These are phyloP conservation scores for Setaria viridis DNA, from an alignment of 202 grass and related monocot genomes.

Conservation along the genomic window DNA sequence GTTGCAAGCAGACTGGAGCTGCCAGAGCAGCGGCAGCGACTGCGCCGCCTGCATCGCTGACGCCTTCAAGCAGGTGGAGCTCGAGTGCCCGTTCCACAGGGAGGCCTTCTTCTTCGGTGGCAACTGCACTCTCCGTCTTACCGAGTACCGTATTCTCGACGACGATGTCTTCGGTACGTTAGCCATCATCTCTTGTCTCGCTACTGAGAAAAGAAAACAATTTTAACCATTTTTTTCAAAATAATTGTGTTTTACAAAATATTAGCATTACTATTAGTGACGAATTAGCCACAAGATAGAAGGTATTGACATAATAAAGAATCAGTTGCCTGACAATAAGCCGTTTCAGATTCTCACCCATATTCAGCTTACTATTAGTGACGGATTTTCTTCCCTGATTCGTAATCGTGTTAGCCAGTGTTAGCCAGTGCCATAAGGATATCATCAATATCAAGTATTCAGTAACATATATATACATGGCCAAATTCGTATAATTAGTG, in stretches of 20 bases:
- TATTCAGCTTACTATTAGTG: not conserved
- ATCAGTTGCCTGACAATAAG: not conserved
- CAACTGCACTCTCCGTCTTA: not conserved
- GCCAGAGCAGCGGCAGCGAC: not conserved
- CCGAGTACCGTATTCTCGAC: not conserved
- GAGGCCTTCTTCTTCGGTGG: not conserved
- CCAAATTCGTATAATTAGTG: not conserved
- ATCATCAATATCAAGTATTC: not conserved
- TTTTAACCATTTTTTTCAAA: too few relatives aligned
- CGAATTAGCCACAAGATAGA: not conserved
- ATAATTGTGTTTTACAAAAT: not conserved
- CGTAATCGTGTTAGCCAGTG: not conserved
- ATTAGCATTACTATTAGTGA: not conserved
- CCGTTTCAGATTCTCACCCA: not conserved
- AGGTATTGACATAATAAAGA: not conserved
- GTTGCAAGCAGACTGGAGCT: not conserved
- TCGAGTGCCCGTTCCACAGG: not conserved
- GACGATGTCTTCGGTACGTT: not conserved
- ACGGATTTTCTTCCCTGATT: not conserved
- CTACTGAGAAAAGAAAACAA: not conserved
- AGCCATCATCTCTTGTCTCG: not conserved
- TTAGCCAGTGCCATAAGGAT: too few relatives aligned
- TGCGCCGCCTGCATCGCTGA: slow-evolving; percentile 41
- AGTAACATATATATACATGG: not conserved
- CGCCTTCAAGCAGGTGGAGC: slow-evolving; percentile 38